Base-by-base conservation (phyloP, 305 asterid genomes). In the Solanum hybrid region DNA sequence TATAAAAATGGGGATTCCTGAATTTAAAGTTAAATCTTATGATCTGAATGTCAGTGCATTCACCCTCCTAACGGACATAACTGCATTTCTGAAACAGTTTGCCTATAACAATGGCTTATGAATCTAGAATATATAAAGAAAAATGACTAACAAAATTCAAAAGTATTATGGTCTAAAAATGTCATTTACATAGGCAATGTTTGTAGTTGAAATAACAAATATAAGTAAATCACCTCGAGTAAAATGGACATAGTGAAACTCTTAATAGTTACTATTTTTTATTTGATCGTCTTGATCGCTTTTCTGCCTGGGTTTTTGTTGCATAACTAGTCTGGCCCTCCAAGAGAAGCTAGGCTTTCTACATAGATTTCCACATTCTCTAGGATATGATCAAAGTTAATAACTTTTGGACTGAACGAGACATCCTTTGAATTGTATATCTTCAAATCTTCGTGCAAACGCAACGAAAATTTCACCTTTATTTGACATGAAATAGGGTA, bases 271-370 rank as follows among this genome's bases (percentile, higher is more conserved):
- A 51, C n/a, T 51, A 51, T 15, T 15, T 51, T 3, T 51, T 15
- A 51, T 51, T 51, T 51, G 22, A 45, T 45, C 22, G 3, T 45
- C 65, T 45, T 45, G 65, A 51, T 51, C n/a, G 1, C 8, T 6
- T 51, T 51, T 51, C 3, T 0, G 3, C 68, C 10, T 51, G n/a
- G 1, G 3, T 6, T 6, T 51, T 51, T 17, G 68, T 51, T 51
- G 10, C 68, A 51, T 51, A 1, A 51, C n/a, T 17, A 6, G n/a
- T 51, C 68, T 3, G 4, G 2, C 9, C n/a, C 3, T 17, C 68
- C n/a, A n/a, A 0, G 75, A 22, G 27, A n/a, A 65, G 6, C 94
- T 34, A 94, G 91, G 90, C 93, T 95, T 90, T 96, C 95, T 79
- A 31, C 32, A 31, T 31, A 31, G 32, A 31, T 31, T 31, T 31